A percentile compares a stretch with the other conserved stretches of the same genome.
Evolutionary conservation across 139 green algal genomes (phyloP).

Genomic region (Tetradesmus lagerheimii): DNA sequence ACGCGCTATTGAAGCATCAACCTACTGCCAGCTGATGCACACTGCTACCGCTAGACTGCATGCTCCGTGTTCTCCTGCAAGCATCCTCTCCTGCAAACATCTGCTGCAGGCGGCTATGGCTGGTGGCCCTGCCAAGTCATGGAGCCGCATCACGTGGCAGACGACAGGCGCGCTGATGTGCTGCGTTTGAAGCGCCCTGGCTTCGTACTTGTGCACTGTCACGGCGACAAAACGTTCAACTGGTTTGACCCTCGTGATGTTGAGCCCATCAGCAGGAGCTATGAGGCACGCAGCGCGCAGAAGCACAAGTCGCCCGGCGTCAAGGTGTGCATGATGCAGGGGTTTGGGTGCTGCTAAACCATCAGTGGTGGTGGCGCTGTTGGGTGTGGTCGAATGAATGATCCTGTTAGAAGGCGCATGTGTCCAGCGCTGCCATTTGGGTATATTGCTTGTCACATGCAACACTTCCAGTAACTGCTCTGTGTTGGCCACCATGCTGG

Average conservation of each 20-base stretch:
- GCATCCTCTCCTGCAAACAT: neutral
- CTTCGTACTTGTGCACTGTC: slow-evolving; percentile 10
- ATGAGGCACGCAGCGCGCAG: neutral
- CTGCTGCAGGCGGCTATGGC: neutral
- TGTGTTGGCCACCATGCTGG: too few relatives aligned
- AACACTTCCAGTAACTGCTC: too few relatives aligned
- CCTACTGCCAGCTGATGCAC: neutral
- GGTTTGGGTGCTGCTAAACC: too few relatives aligned
- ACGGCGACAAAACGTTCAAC: slow-evolving; percentile 30
- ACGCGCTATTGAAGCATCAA: neutral
- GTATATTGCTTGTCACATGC: too few relatives aligned
- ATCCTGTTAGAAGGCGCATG: too few relatives aligned
- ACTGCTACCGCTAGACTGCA: neutral
- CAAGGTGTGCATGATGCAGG: neutral
- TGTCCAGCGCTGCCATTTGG: too few relatives aligned
- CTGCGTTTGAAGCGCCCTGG: neutral
- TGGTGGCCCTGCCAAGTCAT: slow-evolving; percentile 45
- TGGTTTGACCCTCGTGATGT: slow-evolving; percentile 27
- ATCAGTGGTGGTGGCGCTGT: neutral
- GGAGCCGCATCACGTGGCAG: slow-evolving; percentile 19
- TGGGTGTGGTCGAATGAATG: too few relatives aligned
- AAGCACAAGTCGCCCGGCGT: slow-evolving; percentile 27
- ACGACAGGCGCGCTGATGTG: neutral
- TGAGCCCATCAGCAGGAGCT: neutral
- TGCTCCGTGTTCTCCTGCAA: neutral